phyloP scores from a whole-genome alignment of 108 stramenopile species.

The Cyclostephanos invisitatus region DNA sequence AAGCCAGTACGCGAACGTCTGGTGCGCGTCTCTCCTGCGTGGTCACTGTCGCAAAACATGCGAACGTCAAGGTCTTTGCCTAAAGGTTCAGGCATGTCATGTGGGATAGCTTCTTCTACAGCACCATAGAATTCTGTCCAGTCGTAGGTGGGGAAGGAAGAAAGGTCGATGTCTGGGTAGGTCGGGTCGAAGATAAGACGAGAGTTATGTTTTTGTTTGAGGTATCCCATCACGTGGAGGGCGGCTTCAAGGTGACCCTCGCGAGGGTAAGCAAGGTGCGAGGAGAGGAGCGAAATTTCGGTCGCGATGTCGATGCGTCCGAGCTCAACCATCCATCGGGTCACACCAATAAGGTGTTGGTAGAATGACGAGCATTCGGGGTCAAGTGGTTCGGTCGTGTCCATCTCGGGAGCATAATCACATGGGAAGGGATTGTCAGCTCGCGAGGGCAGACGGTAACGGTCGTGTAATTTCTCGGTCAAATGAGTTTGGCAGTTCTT shows the following conservation, averaged over 20 bases:
- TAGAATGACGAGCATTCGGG: conserved; percentile 16
- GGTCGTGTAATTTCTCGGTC: neutral
- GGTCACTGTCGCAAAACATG: neutral
- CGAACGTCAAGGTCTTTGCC: conserved; percentile 1
- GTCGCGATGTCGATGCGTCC: conserved; percentile 50
- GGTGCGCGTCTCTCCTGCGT: neutral
- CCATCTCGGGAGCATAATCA: conserved; percentile 10
- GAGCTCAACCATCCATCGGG: conserved; percentile 58
- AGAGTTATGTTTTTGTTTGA: neutral
- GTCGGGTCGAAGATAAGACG: conserved; percentile 33
- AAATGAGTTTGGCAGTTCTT: conserved; percentile 8
- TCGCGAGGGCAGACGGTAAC: neutral
- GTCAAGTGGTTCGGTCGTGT: neutral
- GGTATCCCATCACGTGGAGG: neutral
- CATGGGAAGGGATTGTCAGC: conserved; percentile 28
- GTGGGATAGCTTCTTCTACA: conserved; percentile 18
- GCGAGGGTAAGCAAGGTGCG: conserved; percentile 38
- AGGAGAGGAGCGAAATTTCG: conserved; percentile 50
- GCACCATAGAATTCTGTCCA: conserved; percentile 14
- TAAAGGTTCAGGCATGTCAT: conserved; percentile 17
- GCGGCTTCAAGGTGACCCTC: conserved; percentile 45
- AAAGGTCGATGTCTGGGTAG: conserved; percentile 2
- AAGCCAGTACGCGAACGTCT: no score
- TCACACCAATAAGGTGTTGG: conserved; percentile 22
- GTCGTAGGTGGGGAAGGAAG: neutral